These are phyloP conservation scores for Podospora didyma DNA, from an alignment of 495 filamentous ascomycete genomes.

Conservation along the genomic window DNA sequence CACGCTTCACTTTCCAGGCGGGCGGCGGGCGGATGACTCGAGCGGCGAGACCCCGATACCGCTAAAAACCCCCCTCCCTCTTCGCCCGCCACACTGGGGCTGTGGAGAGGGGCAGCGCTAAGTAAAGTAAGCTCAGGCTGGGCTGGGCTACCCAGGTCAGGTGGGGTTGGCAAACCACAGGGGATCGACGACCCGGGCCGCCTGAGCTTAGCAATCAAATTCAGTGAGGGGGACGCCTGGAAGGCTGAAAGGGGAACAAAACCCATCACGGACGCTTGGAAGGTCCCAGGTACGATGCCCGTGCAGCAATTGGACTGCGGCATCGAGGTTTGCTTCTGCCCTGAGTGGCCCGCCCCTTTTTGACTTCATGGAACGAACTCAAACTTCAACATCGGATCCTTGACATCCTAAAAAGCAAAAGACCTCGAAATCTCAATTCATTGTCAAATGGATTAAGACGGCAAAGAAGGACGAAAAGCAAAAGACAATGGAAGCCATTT, in stretches of 20 bases:
- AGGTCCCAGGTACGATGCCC: not conserved
- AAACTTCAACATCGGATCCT: not conserved
- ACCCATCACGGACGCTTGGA: not conserved
- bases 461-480: not conserved
- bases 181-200: constrained; percentile 3
- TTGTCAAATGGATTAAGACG: not conserved
- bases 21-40: constrained; percentile 20
- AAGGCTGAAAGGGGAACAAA: no score
- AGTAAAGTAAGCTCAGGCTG: not conserved
- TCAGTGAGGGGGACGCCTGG: no score
- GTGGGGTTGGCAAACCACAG: not conserved
- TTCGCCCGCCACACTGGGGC: constrained; percentile 23
- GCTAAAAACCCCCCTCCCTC: not conserved
- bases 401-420: not conserved
- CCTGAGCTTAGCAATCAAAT: constrained; percentile 2
- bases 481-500: not conserved
- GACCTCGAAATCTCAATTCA: not conserved
- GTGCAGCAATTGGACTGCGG: not conserved
- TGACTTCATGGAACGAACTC: not conserved
- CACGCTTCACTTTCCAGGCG: not conserved
- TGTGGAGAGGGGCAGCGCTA: constrained; percentile 2
- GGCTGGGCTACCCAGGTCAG: not conserved
- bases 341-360: not conserved
- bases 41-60: constrained; percentile 19
- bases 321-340: not conserved